Conservation (phyloP, 768 basidiomycete genomes). For the Trametopsis cervina region DNA sequence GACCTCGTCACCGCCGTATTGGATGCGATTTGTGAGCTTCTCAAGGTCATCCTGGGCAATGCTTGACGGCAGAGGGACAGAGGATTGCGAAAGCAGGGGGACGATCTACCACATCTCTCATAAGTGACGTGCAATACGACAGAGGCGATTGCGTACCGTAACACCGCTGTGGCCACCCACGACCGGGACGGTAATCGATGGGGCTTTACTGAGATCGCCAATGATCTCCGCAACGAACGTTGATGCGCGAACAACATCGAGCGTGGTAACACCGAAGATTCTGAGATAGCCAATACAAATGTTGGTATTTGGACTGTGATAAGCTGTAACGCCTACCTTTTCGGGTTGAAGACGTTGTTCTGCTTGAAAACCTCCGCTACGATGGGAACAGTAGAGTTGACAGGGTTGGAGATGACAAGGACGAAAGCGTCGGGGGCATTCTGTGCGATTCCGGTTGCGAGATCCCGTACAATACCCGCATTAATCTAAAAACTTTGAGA, state of each 20-base stretch:
- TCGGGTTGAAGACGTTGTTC: constrained; percentile 85
- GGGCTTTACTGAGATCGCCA: constrained; percentile 53
- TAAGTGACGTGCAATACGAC: background rate
- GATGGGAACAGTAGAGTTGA: constrained; percentile 98
- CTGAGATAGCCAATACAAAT: constrained; percentile 32
- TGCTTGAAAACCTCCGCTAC: constrained; percentile 95
- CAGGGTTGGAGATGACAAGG: constrained; percentile 97
- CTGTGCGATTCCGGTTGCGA: constrained; percentile 85
- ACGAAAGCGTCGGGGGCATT: constrained; percentile 84
- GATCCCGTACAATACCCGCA: constrained; percentile 91
- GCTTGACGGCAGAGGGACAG: constrained; percentile 63
- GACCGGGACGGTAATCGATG: constrained; percentile 74
- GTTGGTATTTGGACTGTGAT: constrained; percentile 2
- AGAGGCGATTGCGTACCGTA: constrained; percentile 45
- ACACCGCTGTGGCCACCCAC: constrained; percentile 94
- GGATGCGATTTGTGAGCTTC: constrained; percentile 74
- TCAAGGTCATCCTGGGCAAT: constrained; percentile 43
- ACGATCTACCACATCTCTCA: constrained; percentile 52
- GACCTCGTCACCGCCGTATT: constrained; percentile 96
- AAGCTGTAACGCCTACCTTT: constrained; percentile 48
- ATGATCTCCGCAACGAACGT: constrained; percentile 85
- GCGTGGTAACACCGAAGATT: constrained; percentile 94
- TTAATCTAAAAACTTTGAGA: constrained; percentile 62
- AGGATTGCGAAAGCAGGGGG: constrained; percentile 87
- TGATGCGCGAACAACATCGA: constrained; percentile 97